Percentiles rank a stretch among this genome's conserved stretches.
Evolutionary conservation across 2,329 filamentous ascomycete species (phyloP).

Genomic region (Orbilia oligospora): DNA sequence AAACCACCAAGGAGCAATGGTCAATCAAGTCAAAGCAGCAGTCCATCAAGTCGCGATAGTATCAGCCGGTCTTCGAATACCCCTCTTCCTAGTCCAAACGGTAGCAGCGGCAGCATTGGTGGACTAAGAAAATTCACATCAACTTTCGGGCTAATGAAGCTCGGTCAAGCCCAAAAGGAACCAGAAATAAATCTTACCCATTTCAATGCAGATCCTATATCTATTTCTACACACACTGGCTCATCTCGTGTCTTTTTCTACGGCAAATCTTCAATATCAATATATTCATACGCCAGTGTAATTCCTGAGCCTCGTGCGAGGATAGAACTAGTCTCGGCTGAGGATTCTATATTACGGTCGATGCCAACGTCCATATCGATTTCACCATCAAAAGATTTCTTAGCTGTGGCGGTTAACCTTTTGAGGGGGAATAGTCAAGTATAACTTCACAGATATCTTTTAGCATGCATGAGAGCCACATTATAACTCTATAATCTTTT

Average conservation of each 20-base stretch:
- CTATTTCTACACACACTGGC: background rate
- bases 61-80: background rate
- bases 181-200: background rate
- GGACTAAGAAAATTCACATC: background rate
- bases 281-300: background rate
- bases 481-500: background rate
- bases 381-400: background rate
- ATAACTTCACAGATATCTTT: background rate
- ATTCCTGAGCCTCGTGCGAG: background rate
- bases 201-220: background rate
- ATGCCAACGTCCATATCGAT: background rate
- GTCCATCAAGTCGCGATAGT: background rate
- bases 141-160: background rate
- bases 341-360: background rate
- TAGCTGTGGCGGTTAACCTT: background rate
- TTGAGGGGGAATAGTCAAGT: background rate
- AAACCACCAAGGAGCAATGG: background rate
- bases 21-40: background rate
- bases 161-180: background rate
- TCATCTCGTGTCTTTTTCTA: background rate
- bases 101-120: background rate
- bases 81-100: background rate
- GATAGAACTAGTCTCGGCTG: background rate
- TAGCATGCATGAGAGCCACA: background rate
- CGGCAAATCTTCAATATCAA: background rate